Base-by-base conservation (phyloP, 441 rosid genomes). In the Breynia disticha region DNA sequence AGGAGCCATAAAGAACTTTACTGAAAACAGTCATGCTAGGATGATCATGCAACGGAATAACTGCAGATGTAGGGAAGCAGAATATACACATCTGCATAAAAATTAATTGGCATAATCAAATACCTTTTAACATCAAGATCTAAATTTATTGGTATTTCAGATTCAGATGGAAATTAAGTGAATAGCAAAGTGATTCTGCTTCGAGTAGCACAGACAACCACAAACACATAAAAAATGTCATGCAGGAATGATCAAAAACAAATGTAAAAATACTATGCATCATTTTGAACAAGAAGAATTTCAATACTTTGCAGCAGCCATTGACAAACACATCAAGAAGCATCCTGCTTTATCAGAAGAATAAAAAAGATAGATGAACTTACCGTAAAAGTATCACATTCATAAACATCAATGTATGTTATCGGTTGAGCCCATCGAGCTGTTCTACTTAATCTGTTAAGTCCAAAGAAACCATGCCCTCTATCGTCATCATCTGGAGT, bases 11-110 rank as follows among this genome's bases (percentile, higher is more conserved):
- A 5, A 91, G 89, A 66, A 88, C 65, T 76, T 86, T 91, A 79
- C 95, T 86, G 65, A 91, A 79, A 18, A 91, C 96, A 21, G 91
- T 74, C 96, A 91, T 91, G 46, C 82, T 79, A 19, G 96, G 98
- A 72, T 91, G 98, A 70, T 91, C 94, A 52, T 91, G 95, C 44
- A 91, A 80, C 10, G 94, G 96, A 67, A 91, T 87, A 60, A 88
- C 95, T 9, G 95, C 74, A 8, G 98, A 87, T 43, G 95, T 82
- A 52, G 98, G 96, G 77, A 91, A 86, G 74, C 90, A 78, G 76
- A 87, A 91, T 61, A 91, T 68, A 65, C 98, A 91, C 81, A 91
- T 91, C 98, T 91, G 86, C 76, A 68, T n/a, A 64, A 41, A 64
- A 60, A 55, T 45, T 53, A 60, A 12, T 55, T 47, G 14, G 35